Evolutionary conservation across 306 rosid species (phyloP), one percentile per base, ranked within the genome.

Genomic region (Ormosia emarginata): DNA sequence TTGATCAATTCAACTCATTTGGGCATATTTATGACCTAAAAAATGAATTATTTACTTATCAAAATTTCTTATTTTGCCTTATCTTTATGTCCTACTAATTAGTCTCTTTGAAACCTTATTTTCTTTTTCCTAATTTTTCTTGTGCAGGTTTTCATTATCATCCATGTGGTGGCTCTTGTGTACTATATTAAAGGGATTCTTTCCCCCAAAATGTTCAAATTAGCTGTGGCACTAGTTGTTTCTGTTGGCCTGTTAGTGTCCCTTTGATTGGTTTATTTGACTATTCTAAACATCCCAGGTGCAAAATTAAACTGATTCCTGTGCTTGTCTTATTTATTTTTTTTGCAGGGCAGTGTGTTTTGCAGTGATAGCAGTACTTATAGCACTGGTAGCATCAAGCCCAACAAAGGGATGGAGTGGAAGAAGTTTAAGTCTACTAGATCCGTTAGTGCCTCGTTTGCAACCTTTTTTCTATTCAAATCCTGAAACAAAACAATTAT

Each of bases 321-420:
- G 34, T 14, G 29, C 41, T 77, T 87, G 30, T 59, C 63, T 83
- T 75, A 64, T 82, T 67, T 68, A 72, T 74, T 83, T 86, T 83
- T 74, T 83, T 86, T 83, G 79, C 97, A 96, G 99, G 92, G 90
- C 94, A 36, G 88, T 90, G 18, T 86, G 97, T 74, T 79, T 74
- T 80, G 97, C 94, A 65, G 85, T 82, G 79, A 47, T 93, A 67
- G 97, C 94, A n/a, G 89, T 96, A 77, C 94, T 96, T 9, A 74
- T 96, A 39, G 99, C 98, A 79, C 46, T 93, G 83, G 99, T 96
- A 61, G 98, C 99, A 72, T 93, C 99, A 76, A 96, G 99, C 86
- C 99, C 99, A 41, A 96, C 99, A 13, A 92, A 46, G 89, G 99
- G 99, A 77, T 96, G 99, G 99, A 96, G 99, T 89, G 99, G 99